Evolutionary conservation across 192 early-diverging fungal species (phyloP), one percentile per base, ranked within the genome.

Genomic region (Phlyctochytrium arcticum): DNA sequence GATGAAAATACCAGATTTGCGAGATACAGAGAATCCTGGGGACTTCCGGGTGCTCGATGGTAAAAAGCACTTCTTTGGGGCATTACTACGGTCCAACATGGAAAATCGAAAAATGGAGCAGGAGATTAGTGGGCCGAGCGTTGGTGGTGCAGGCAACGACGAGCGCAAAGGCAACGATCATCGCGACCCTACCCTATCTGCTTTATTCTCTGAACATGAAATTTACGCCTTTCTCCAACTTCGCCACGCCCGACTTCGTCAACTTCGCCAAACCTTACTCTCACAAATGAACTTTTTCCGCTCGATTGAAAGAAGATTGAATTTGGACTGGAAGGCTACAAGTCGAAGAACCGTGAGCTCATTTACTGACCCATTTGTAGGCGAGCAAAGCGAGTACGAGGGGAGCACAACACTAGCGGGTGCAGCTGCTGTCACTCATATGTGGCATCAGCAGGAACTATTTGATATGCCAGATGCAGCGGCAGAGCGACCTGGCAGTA

Each of bases 161-260:
- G n/a, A n/a, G n/a, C n/a, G n/a, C n/a, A n/a, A n/a, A n/a, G 3
- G 32, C 4, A 35, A 53, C 5, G 29, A 24, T 37, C 10, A 27
- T 34, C 34, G 31, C 6, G 12, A 78, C 61, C 78, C 81, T 4
- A 74, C 78, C 6, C 32, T 83, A 5, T 32, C 81, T 6, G 69
- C 78, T 2, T 57, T 83, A 23, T 83, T 83, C 68, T 75, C 81
- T 6, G 78, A 78, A 37, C 82, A 84, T 48, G 82, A 84, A 65
- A 67, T 81, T 5, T 54, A 68, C 34, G 57, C 73, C 6, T 84
- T 62, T 39, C 44, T 81, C 17, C 70, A 79, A 50, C 69, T 84
- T 10, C 69, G 79, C 3, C 51, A 68, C 36, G 49, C 72, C 34
- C 57, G 61, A 24, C 64, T 78, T 24, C 36, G 82, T 19, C 54